Conservation (phyloP, 495 filamentous ascomycete species). For the Xylaria venustula region DNA sequence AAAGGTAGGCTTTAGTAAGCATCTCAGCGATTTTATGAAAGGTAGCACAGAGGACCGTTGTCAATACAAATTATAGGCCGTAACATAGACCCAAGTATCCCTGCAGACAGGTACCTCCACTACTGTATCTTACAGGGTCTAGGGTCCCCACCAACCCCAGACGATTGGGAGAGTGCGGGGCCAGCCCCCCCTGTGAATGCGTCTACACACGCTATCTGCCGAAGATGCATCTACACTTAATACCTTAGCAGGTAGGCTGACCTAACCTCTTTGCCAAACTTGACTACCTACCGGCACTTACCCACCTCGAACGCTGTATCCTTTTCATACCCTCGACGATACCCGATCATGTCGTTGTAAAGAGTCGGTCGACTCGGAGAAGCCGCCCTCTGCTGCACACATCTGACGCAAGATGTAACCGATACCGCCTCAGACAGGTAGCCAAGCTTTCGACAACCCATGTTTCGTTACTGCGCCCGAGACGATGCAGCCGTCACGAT, state of each 20-base stretch:
- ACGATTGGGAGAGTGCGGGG: background rate
- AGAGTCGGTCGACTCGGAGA: background rate
- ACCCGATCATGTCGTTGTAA: background rate
- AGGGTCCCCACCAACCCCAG: background rate
- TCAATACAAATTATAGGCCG: too few species aligned
- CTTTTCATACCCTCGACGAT: background rate
- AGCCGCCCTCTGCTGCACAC: background rate
- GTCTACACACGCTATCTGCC: background rate
- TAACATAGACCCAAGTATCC: too few species aligned
- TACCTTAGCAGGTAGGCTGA: too few species aligned
- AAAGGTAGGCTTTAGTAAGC: too few species aligned
- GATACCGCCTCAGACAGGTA: background rate
- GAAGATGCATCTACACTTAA: too few species aligned
- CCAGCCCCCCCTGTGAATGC: background rate
- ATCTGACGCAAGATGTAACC: background rate
- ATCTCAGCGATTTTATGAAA: too few species aligned
- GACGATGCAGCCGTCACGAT: conserved; percentile 51
- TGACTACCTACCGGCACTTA: too few species aligned
- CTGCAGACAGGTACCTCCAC: too few species aligned
- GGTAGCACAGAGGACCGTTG: too few species aligned
- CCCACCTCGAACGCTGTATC: too few species aligned
- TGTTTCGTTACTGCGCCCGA: conserved; percentile 8
- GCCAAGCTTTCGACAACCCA: background rate
- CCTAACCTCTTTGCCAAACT: too few species aligned
- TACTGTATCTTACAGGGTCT: background rate